Base-by-base conservation (phyloP, 805 yeast species). In the Pichia californica region DNA sequence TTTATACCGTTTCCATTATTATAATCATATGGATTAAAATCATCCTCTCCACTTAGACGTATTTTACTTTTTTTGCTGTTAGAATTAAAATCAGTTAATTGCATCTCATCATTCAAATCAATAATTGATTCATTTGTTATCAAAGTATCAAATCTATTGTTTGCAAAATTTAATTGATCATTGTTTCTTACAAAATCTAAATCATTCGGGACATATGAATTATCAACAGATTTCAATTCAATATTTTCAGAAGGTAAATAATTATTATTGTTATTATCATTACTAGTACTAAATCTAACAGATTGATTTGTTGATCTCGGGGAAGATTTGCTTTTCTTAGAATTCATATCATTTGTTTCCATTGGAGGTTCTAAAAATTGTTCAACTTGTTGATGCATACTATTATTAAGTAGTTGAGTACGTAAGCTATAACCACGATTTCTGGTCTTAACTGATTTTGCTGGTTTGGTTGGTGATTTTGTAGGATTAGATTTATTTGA, bases 381-480 rank as follows among this genome's bases (percentile, higher is more conserved):
- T 18, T 53, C 57, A 5, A 55, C 59, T 23, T 57, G 53, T 42
- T 64, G 43, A 46, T 48, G 39, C 25, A 64, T 50, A 20, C 54
- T 52, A 43, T 70, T 76, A 55, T 70, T 76, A 63, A 82, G 72
- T 38, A 83, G 66, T 62, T 83, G 88, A 0, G 84, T 69, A 47
- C 89, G 68, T 44, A 83, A 60, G 8, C 86, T 79, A 47, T 79
- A 76, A 0, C 88, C 88, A 52, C 89, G 62, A 48, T 71, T 73
- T 49, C 85, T 65, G 26, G 72, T 64, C 41, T 51, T 59, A 14
- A 58, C 54, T 1, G 64, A 56, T 31, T 48, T 50, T 5, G 63
- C 19, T 2, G 48, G 46, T 36, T 28, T 32, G 2, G 28, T n/a
- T 1, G 53, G 52, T 10, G 53, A 19, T 25, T 11, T n/a, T 13